phyloP scores from a whole-genome alignment of 306 rosid genomes.

The Lithocarpus polystachyus region DNA sequence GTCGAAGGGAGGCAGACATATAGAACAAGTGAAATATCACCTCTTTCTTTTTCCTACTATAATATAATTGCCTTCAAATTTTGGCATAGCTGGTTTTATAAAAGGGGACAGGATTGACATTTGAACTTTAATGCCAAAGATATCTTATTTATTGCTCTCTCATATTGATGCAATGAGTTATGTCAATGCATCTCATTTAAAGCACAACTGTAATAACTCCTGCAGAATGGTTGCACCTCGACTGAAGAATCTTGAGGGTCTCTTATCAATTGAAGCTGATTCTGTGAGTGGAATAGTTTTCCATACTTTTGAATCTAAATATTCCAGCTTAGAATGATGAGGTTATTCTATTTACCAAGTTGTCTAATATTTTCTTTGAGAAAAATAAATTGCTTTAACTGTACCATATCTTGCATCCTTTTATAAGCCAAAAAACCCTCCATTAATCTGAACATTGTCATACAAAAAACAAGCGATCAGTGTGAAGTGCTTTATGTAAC shows the following conservation, averaged over 20 bases:
- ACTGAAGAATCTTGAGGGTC: slow-evolving; percentile 60
- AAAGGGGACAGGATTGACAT: too few relatives aligned
- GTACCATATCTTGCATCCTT: neutral
- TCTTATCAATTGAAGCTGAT: slow-evolving; percentile 29
- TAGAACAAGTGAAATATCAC: slow-evolving; percentile 43
- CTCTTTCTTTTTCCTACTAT: neutral
- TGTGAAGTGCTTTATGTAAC: too few relatives aligned
- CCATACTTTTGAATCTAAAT: neutral
- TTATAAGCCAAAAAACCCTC: neutral
- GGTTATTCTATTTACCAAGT: neutral
- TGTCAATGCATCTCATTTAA: neutral
- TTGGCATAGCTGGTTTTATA: neutral
- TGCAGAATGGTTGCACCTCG: slow-evolving; percentile 54
- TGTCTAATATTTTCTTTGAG: neutral
- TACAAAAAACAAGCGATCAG: too few relatives aligned
- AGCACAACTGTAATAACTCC: neutral
- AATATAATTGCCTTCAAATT: neutral
- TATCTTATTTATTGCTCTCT: too few relatives aligned
- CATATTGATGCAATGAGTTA: slow-evolving; percentile 1
- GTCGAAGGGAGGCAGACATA: slow-evolving; percentile 73
- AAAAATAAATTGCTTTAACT: neutral
- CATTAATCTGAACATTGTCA: neutral
- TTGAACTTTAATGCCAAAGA: too few relatives aligned
- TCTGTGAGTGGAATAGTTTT: slow-evolving; percentile 41
- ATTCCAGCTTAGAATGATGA: neutral